These are phyloP conservation scores for Ogataea thermomethanolica DNA, from an alignment of 805 yeast species.

Conservation along the genomic window DNA sequence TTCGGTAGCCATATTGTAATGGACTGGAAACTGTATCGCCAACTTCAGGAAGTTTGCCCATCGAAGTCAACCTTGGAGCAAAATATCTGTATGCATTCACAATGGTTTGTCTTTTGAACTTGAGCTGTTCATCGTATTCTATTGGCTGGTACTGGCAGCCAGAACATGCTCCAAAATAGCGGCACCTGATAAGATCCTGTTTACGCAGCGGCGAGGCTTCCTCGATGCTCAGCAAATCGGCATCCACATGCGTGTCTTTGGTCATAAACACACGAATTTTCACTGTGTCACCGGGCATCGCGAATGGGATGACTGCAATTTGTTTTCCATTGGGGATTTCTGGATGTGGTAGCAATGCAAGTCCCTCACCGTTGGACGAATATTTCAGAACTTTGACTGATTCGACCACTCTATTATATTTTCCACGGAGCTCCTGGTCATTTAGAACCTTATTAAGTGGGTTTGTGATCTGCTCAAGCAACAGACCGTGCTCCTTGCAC, in stretches of 20 bases:
- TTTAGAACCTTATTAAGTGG: conserved; percentile 66
- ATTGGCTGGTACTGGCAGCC: conserved; percentile 93
- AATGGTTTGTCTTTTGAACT: conserved; percentile 69
- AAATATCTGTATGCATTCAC: conserved; percentile 76
- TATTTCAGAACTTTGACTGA: conserved; percentile 56
- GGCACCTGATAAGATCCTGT: conserved; percentile 63
- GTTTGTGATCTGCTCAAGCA: conserved; percentile 49
- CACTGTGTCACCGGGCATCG: conserved; percentile 81
- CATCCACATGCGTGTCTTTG: conserved; percentile 68
- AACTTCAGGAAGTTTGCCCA: conserved; percentile 53
- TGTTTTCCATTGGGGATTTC: conserved; percentile 43
- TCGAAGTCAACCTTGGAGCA: conserved; percentile 51
- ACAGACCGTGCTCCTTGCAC: conserved; percentile 40
- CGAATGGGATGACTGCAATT: conserved; percentile 79
- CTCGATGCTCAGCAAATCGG: conserved; percentile 55
- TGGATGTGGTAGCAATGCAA: conserved; percentile 68
- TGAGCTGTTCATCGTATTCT: conserved; percentile 67
- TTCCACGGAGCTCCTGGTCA: conserved; percentile 43
- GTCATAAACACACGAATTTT: conserved; percentile 71
- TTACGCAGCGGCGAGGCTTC: conserved; percentile 43
- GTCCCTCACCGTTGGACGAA: conserved; percentile 84
- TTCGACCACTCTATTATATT: conserved; percentile 49
- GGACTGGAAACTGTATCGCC: conserved; percentile 61
- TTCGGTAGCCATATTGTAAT: conserved; percentile 69
- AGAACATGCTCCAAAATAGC: conserved; percentile 87